Evolutionary conservation across 805 yeast species (phyloP).

Genomic region (Zygoascus tannicola): DNA sequence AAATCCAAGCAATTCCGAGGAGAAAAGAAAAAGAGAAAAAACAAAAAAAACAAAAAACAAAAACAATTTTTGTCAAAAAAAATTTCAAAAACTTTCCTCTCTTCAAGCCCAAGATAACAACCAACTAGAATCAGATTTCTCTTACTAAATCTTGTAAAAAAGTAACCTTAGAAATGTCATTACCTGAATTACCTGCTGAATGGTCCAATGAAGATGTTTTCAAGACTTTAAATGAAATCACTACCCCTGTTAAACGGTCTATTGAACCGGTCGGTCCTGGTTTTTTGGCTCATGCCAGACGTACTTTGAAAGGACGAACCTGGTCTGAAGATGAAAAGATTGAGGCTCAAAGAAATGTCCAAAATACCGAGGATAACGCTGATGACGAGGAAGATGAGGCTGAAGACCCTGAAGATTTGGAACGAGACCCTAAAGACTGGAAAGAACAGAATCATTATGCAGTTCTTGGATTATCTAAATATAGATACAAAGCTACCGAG

Average conservation of each 20-base stretch:
- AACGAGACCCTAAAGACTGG: slow-evolving; percentile 97
- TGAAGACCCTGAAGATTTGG: slow-evolving; percentile 70
- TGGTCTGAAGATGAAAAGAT: slow-evolving; percentile 96
- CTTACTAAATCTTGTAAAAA: neutral
- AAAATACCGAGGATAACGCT: slow-evolving; percentile 53
- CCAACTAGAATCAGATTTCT: neutral
- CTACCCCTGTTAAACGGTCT: slow-evolving; percentile 42
- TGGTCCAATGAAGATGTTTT: slow-evolving; percentile 23
- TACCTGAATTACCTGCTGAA: slow-evolving; percentile 21
- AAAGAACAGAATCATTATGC: slow-evolving; percentile 93
- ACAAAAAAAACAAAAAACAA: slow-evolving; percentile 4
- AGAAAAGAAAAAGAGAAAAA: no score
- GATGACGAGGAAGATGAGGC: slow-evolving; percentile 48
- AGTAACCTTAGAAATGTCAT: slow-evolving; percentile 7
- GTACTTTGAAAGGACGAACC: slow-evolving; percentile 92
- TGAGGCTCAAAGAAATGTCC: slow-evolving; percentile 84
- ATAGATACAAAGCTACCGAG: slow-evolving; percentile 84
- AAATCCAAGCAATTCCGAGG: no score
- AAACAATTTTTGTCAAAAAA: no score
- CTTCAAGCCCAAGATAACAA: no score
- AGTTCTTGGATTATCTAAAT: slow-evolving; percentile 85
- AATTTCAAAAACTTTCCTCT: slow-evolving; percentile 1
- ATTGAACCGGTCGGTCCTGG: slow-evolving; percentile 95
- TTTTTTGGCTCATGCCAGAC: slow-evolving; percentile 92
- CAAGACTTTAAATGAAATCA: slow-evolving; percentile 20